Conservation (phyloP, 2,329 filamentous ascomycete species). For the Hymenoscyphus infarciens region DNA sequence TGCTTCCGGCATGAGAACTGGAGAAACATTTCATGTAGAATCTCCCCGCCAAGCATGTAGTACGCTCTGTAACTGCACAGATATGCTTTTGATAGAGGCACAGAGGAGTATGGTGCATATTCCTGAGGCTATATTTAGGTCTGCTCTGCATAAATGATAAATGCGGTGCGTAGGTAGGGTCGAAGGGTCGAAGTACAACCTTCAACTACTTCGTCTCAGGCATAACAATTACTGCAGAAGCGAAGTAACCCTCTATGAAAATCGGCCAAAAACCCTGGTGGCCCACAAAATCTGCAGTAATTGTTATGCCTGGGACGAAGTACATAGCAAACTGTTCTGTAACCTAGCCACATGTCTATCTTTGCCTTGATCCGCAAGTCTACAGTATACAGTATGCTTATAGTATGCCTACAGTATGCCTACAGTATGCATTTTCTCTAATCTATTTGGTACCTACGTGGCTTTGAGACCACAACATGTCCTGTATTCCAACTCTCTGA, state of each 20-base stretch:
- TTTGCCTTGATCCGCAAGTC: not conserved
- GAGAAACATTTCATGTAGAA: not conserved
- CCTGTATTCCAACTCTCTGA: not conserved
- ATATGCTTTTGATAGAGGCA: no score
- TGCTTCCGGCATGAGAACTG: not conserved
- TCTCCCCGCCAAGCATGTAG: not conserved
- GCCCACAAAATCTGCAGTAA: no score
- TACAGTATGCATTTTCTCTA: not conserved
- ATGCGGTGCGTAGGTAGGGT: slow-evolving; percentile 1
- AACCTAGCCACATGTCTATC: not conserved
- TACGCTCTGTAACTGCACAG: not conserved
- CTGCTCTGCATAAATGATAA: not conserved
- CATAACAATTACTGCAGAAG: no score
- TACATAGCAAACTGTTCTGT: not conserved
- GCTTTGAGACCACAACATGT: not conserved
- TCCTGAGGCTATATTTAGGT: not conserved
- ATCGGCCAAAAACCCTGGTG: no score
- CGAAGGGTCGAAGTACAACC: not conserved
- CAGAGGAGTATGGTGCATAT: not conserved
- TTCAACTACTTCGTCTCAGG: no score
- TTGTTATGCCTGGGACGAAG: no score
- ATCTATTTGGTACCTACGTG: not conserved
- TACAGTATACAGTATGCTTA: not conserved
- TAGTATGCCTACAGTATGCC: not conserved
- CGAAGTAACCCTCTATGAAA: no score